A percentile compares a stretch with the other conserved stretches of the same genome.
Conservation (phyloP, 768 basidiomycete species). For the Suillus weaverae region DNA sequence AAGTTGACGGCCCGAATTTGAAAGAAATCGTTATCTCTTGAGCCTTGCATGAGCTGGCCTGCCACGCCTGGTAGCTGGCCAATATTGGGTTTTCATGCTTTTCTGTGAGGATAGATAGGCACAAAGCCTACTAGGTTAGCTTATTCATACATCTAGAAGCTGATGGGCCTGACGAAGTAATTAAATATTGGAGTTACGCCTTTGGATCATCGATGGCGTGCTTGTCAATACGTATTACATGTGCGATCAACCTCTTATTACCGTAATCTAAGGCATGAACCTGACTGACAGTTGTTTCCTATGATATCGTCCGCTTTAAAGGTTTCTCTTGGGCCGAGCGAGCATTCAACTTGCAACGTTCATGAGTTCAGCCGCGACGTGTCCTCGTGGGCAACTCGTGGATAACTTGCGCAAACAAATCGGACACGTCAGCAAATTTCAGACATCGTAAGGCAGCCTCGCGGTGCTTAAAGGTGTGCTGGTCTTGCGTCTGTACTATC, state of each 20-base stretch:
- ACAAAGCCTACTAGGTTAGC: too few relatives aligned
- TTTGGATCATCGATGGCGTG: background rate
- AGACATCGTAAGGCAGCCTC: background rate
- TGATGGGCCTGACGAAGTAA: background rate
- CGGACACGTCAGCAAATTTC: constrained; percentile 16
- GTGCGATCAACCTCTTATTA: background rate
- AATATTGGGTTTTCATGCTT: background rate
- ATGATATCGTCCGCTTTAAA: background rate
- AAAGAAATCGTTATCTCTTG: constrained; percentile 1
- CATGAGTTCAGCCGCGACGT: background rate
- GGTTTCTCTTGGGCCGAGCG: background rate
- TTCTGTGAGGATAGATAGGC: background rate
- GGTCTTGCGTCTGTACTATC: constrained; percentile 6
- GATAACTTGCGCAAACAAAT: constrained; percentile 17
- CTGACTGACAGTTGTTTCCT: background rate
- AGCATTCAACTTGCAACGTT: background rate
- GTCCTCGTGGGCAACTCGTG: background rate
- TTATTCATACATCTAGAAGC: background rate
- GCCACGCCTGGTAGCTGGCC: background rate
- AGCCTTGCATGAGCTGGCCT: background rate
- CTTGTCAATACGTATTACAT: background rate
- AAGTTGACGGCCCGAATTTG: background rate
- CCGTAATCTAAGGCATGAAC: background rate
- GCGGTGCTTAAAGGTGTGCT: background rate
- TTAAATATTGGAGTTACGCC: background rate